Conservation (phyloP, 1,139 yeast species). For the Saccharomyces pastorianus region DNA sequence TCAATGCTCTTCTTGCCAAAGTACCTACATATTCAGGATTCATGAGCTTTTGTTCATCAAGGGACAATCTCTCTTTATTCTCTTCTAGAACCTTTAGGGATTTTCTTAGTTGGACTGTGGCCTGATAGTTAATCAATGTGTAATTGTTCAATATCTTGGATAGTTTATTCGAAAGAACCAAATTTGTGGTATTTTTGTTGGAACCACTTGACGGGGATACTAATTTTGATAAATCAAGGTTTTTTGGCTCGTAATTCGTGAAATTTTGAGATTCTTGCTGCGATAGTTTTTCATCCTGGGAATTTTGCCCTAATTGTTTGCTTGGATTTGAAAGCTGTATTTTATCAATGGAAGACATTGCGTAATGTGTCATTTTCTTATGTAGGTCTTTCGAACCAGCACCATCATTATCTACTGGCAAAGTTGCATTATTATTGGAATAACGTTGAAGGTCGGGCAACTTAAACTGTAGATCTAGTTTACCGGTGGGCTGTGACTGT, state of each 20-base stretch:
- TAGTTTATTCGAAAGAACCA: constrained; percentile 39
- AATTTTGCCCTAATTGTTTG: background rate
- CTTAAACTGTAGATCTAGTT: background rate
- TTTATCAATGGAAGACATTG: constrained; percentile 5
- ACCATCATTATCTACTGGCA: background rate
- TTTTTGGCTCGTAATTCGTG: background rate
- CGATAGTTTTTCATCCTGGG: background rate
- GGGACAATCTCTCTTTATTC: constrained; percentile 31
- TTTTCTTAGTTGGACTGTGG: constrained; percentile 34
- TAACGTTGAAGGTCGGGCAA: background rate
- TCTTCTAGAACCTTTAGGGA: constrained; percentile 42
- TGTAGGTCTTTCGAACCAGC: background rate
- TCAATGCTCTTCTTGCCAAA: constrained; percentile 48
- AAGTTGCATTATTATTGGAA: background rate
- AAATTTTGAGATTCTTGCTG: background rate
- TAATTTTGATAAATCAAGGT: constrained; percentile 3
- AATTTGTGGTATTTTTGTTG: constrained; percentile 13
- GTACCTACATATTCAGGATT: constrained; percentile 49
- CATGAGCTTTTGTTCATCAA: constrained; percentile 37
- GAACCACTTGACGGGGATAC: background rate
- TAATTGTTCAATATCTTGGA: constrained; percentile 45
- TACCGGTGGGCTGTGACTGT: constrained; percentile 12
- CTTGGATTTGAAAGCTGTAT: background rate
- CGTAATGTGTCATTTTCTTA: constrained; percentile 9
- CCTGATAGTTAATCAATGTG: constrained; percentile 40